Percentiles rank a stretch among this genome's conserved stretches.
Evolutionary conservation across 2,329 filamentous ascomycete species (phyloP).

Genomic region (Phialocephala sp.): DNA sequence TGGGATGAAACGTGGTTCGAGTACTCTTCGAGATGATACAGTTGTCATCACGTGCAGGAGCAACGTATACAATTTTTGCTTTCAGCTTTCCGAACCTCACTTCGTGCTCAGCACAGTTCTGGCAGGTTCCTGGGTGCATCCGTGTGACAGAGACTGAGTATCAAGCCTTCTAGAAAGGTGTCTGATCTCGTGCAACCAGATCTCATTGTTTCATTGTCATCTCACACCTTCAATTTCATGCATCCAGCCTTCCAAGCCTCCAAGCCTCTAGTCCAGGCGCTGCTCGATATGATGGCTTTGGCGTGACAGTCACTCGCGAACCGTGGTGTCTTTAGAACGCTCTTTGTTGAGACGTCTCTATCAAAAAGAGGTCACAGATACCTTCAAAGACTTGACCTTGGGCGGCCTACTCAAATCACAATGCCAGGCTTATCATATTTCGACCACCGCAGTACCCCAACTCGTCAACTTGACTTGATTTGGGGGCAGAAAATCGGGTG

Average conservation of each 20-base stretch:
- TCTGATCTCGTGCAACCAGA: conserved; percentile 4
- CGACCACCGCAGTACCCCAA: neutral
- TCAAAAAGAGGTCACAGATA: conserved; percentile 1
- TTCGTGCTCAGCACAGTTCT: neutral
- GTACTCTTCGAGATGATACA: neutral
- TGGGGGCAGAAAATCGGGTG: neutral
- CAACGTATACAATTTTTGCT: neutral
- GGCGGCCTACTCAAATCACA: neutral
- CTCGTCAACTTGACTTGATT: neutral
- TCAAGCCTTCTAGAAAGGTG: neutral
- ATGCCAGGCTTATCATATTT: neutral
- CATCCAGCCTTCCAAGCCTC: conserved; percentile 3
- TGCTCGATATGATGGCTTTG: neutral
- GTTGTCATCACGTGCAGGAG: conserved; percentile 6
- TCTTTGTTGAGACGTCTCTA: neutral
- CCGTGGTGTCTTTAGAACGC: neutral
- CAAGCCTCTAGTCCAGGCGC: neutral
- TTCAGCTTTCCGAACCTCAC: neutral
- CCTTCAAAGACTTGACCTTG: neutral
- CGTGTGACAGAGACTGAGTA: conserved; percentile 2
- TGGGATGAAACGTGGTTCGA: conserved; percentile 5
- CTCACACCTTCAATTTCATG: conserved; percentile 8
- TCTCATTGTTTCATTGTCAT: conserved; percentile 8
- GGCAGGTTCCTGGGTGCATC: neutral
- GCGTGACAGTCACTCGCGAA: neutral